Evolutionary conservation across 2,329 filamentous ascomycete species (phyloP), one percentile per base, ranked within the genome.

Genomic region (Apiospora pterosperma): DNA sequence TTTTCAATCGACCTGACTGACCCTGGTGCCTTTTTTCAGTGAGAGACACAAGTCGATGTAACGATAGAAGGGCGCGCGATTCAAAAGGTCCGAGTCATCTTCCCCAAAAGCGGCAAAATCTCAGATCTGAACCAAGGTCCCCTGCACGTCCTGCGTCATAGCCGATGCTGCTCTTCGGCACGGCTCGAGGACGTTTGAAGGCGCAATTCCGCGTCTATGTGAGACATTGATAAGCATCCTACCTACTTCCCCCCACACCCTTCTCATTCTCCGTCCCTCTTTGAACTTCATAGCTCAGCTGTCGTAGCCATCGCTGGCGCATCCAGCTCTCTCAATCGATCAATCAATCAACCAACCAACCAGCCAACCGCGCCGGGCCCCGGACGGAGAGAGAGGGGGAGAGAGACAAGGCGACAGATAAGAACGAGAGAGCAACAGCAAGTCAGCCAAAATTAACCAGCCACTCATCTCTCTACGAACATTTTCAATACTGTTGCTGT

Each of bases 171-270:
- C 31, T 55, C 42, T 62, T 62, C 61, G 61, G 61, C 36, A 58
- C 61, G 61, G 61, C 61, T 55, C 61, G 61, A 63, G 34, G 61
- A 38, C 61, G 61, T 63, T 36, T 63, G 42, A 58, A 63, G 34
- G 42, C 34, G 36, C 41, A 63, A 58, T 21, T 60, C 58, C 38
- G 60, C 60, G 60, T 48, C 39, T 62, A 62, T 42, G 60, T 62
- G 60, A 62, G 60, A 62, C 60, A 62, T 44, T 42, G 14, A 55
- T 55, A 34, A 55, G 28, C 48, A 55, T n/a, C 4, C 16, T 34
- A 55, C 48, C 48, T 19, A 34, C 23, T 10, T 19, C 8, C 21
- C 23, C 19, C 25, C 28, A 5, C 38, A n/a, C 38, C 7, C 8
- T 4, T 19, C 48, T 34, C 28, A 5, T 19, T 19, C 25, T 34